Conservation (phyloP, 768 basidiomycete genomes). For the Agaricus subrufescens region DNA sequence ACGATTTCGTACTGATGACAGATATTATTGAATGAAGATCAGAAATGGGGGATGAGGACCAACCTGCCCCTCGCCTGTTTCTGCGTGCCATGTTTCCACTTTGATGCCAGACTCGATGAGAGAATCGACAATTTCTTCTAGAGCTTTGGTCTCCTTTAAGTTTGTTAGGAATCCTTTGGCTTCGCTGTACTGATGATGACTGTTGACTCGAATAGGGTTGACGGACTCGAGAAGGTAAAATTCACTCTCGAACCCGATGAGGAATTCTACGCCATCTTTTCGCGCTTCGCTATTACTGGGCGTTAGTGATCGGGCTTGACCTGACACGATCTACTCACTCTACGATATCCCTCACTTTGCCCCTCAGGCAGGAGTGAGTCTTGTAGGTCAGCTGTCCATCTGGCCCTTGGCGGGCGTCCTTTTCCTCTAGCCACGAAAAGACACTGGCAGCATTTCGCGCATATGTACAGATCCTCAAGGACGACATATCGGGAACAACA, state of each 20-base stretch:
- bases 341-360: constrained; percentile 45
- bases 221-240: constrained; percentile 54
- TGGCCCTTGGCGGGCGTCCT: constrained; percentile 30
- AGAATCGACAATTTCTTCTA: constrained; percentile 57
- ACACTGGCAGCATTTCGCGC: constrained; percentile 57
- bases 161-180: constrained; percentile 38
- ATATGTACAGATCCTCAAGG: constrained; percentile 50
- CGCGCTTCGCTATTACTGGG: not conserved
- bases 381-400: constrained; percentile 30
- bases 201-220: constrained; percentile 27
- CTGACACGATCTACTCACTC: constrained; percentile 33
- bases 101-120: constrained; percentile 49
- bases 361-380: constrained; percentile 57
- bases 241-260: constrained; percentile 68
- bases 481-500: constrained; percentile 51
- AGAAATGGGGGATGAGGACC: not conserved
- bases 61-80: constrained; percentile 59
- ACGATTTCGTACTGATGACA: constrained; percentile 49
- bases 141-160: constrained; percentile 31
- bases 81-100: constrained; percentile 63
- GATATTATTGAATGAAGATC: not conserved
- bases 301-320: not conserved
- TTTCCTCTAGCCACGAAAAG: constrained; percentile 68
- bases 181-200: constrained; percentile 40
- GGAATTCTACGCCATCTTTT: constrained; percentile 36